Evolutionary conservation across 306 rosid species (phyloP).

Genomic region (Begonia loranthoides): DNA sequence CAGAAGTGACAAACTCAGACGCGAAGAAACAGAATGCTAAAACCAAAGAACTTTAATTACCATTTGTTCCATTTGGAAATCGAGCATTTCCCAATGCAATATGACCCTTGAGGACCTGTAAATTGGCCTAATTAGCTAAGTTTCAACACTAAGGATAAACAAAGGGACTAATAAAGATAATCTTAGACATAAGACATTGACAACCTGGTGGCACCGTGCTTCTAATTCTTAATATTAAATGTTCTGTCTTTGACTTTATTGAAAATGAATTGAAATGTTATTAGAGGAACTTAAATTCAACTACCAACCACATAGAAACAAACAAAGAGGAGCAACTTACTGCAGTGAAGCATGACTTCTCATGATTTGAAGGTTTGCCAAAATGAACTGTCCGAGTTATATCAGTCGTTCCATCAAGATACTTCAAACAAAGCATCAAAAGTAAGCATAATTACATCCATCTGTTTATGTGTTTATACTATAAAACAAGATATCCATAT

Average conservation of each 20-base stretch:
- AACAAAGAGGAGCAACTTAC: slow-evolving; percentile 34
- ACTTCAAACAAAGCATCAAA: slow-evolving; percentile 37
- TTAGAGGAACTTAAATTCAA: no score
- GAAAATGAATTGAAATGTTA: no score
- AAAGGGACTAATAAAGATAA: not conserved
- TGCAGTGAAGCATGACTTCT: slow-evolving; percentile 83
- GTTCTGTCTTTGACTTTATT: no score
- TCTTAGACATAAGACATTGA: no score
- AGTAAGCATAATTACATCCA: not conserved
- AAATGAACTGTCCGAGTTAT: slow-evolving; percentile 95
- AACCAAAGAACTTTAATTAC: slow-evolving; percentile 21
- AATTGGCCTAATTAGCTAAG: not conserved
- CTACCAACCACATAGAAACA: not conserved
- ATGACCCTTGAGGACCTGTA: slow-evolving; percentile 94
- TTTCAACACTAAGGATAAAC: not conserved
- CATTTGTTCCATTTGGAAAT: slow-evolving; percentile 94
- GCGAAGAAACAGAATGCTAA: not conserved
- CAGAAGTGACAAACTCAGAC: no score
- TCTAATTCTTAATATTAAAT: no score
- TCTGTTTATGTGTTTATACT: not conserved
- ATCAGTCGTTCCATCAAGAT: slow-evolving; percentile 96
- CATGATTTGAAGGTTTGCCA: slow-evolving; percentile 82
- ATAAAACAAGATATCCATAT: not conserved
- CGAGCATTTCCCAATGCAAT: slow-evolving; percentile 78
- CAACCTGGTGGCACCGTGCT: no score